Base-by-base conservation (phyloP, 148 eudicot species). In the Persicaria tinctoria region DNA sequence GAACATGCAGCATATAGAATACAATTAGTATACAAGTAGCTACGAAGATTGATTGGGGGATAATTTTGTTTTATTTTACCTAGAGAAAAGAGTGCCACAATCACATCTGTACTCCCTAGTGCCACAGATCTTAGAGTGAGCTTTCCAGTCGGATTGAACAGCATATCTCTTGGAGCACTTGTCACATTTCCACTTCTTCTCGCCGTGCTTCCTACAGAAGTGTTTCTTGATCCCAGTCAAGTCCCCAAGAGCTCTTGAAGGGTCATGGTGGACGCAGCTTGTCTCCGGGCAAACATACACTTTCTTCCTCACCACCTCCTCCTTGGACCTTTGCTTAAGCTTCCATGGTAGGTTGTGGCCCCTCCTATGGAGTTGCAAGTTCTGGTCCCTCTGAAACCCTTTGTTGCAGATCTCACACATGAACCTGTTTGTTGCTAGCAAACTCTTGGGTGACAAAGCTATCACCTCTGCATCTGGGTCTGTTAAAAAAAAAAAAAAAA, bases 341-440 rank as follows among this genome's bases (percentile, higher is more conserved):
- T 86, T 86, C 89, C 89, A 86, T 73, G 89, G 89, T n/a, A 86
- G 85, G 62, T 86, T 86, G 71, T 86, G 89, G 10, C 89, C 89
- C 72, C 89, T 72, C 17, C 89, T 74, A 75, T 86, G 89, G 5
- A 86, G 84, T 80, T 86, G 89, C 78, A 86, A 71, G 73, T 86
- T 86, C 60, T 86, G 89, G 83, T 86, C 89, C 55, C 89, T 81
- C 74, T 86, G 89, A 38, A 86, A 86, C 78, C 89, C 89, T 74
- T 86, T 86, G 82, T 86, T 83, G 79, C 89, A 86, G 50, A 86
- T 78, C 72, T 86, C 89, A 51, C 89, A 86, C 55, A 86, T 18
- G 81, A 86, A 86, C 79, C 87, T 62, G 72, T 87, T 87, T 5
- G 86, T 87, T 1, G 89, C 89, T 86, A 87, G 84, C n/a, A 87